Evolutionary conservation across 768 basidiomycete species (phyloP), one percentile per base, ranked within the genome.

Genomic region (Boletus vermiculosoides): DNA sequence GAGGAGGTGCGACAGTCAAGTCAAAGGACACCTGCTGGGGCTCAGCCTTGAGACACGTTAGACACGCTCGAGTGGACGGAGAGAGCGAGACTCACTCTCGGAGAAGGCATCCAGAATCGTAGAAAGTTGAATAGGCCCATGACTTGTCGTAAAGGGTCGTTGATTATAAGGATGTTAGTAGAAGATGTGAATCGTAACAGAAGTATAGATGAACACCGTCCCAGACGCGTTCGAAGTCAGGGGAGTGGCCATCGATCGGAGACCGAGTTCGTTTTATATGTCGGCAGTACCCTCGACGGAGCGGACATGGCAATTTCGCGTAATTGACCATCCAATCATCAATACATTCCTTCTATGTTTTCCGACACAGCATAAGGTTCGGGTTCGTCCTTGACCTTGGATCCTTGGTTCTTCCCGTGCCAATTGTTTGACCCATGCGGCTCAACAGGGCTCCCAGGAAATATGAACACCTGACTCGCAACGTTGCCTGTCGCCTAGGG

Each of bases 1-100:
- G 62, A 52, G 66, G 66, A 52, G 65, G 54, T 36, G 61, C 54
- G 31, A 75, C 60, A 54, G 70, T 65, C 52, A 81, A 63, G 63
- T 74, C 71, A 56, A 79, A 74, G 46, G 74, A 75, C 47, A 80
- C 59, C 54, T 76, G 70, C 51, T 74, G 75, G 33, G 73, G 66
- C 18, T 72, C 63, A 20, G 63, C 66, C 71, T 77, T 54, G 15
- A 20, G 20, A 50, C 30, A 33, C 6, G 50, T 72, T 18, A 67
- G 44, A 41, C 28, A 52, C 8, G 31, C 8, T 41, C 23, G 12
- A 40, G 22, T 23, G 16, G 42, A 34, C 5, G 31, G 15, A 12
- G 10, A 37, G 42, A 41, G 25, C 3, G 36, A 13, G 39, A 63
- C 69, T 58, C 56, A 74, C 71, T 59, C 56, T 67, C 23, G 65